phyloP scores from a whole-genome alignment of 495 filamentous ascomycete genomes.

The Diplogelasinospora grovesii region DNA sequence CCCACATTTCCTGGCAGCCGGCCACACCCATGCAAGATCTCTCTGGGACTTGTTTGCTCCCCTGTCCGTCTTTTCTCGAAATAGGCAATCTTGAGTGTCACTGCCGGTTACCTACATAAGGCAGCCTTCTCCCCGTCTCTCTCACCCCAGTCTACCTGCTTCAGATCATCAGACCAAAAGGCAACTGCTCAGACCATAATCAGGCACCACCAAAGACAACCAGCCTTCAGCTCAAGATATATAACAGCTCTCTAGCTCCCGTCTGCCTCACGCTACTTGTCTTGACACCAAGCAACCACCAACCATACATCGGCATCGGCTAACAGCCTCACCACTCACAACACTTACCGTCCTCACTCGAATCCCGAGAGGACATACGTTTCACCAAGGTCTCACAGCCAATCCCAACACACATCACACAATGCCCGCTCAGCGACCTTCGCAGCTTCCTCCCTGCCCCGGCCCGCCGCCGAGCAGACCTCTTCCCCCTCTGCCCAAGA shows the following conservation, averaged over 20 bases:
- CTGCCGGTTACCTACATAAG: conserved; percentile 37
- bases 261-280: neutral
- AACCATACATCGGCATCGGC: neutral
- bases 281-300: neutral
- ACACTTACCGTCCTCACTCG: neutral
- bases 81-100: conserved; percentile 30
- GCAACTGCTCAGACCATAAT: conserved; percentile 15
- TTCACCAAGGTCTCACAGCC: neutral
- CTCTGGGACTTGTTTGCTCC: conserved; percentile 23
- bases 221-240: neutral
- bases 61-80: conserved; percentile 9
- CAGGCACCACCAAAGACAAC: conserved; percentile 13
- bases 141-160: conserved; percentile 5
- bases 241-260: neutral
- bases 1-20: conserved; percentile 20
- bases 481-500: conserved; percentile 75
- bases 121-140: conserved; percentile 27
- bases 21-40: no score
- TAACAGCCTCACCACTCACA: neutral
- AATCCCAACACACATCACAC: conserved; percentile 23
- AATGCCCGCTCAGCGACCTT: conserved; percentile 63
- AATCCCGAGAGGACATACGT: no score
- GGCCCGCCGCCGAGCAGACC: conserved; percentile 78
- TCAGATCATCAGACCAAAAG: conserved; percentile 25
- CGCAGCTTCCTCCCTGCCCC: conserved; percentile 74